phyloP scores from a whole-genome alignment of 345 rosid species.

The Capsella bursapastoris region DNA sequence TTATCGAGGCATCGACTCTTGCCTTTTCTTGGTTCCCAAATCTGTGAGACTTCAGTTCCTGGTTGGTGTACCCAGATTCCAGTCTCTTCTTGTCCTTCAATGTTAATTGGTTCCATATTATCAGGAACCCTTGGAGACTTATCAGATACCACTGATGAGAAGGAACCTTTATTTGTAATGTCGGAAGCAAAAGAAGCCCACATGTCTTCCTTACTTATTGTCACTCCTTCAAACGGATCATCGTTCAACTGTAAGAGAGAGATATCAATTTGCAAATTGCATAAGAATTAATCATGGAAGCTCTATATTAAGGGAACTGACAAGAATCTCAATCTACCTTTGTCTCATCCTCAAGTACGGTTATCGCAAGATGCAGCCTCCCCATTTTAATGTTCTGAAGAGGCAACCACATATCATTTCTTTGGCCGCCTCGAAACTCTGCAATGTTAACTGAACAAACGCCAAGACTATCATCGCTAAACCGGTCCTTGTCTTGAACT shows the following conservation, averaged over 20 bases:
- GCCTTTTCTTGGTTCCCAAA: slow-evolving; percentile 90
- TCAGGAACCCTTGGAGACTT: slow-evolving; percentile 60
- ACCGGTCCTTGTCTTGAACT: slow-evolving; percentile 87
- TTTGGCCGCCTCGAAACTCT: slow-evolving; percentile 70
- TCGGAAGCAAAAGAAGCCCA: slow-evolving; percentile 50
- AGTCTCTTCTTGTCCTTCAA: slow-evolving; percentile 74
- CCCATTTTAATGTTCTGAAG: slow-evolving; percentile 82
- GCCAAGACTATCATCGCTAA: slow-evolving; percentile 80
- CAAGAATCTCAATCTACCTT: slow-evolving; percentile 54
- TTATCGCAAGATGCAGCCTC: slow-evolving; percentile 79
- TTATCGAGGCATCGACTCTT: slow-evolving; percentile 59
- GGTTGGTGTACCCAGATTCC: slow-evolving; percentile 93
- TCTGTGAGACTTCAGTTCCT: slow-evolving; percentile 73
- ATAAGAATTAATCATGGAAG: slow-evolving; percentile 21
- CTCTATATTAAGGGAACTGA: background rate
- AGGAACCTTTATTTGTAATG: slow-evolving; percentile 45
- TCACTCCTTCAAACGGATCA: slow-evolving; percentile 44
- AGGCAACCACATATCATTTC: slow-evolving; percentile 89
- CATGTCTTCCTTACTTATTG: slow-evolving; percentile 51
- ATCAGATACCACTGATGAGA: slow-evolving; percentile 54
- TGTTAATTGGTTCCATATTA: slow-evolving; percentile 73
- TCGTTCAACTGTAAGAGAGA: slow-evolving; percentile 46
- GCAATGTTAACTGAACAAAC: slow-evolving; percentile 64
- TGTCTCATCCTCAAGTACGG: slow-evolving; percentile 57
- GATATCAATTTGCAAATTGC: slow-evolving; percentile 17